Conservation (phyloP, 2,329 filamentous ascomycete genomes). For the Fusarium sp. region DNA sequence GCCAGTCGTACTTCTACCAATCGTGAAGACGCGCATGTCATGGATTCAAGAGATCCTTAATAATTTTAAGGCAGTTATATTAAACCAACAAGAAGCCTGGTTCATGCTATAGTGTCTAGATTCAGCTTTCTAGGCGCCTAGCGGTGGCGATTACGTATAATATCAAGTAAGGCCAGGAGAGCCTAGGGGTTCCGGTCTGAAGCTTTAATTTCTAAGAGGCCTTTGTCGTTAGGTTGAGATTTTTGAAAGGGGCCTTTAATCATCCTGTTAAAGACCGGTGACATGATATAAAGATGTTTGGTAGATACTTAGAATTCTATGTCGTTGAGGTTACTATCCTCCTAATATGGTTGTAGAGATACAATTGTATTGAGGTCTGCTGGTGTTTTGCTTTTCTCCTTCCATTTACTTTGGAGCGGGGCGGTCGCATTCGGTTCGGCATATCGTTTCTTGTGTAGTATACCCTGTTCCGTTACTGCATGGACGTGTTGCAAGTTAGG, state of each 20-base stretch:
- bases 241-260: background rate
- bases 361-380: background rate
- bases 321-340: background rate
- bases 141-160: background rate
- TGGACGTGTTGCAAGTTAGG: background rate
- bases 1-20: background rate
- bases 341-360: background rate
- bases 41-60: background rate
- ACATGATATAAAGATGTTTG: background rate
- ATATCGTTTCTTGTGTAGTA: background rate
- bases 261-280: background rate
- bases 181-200: background rate
- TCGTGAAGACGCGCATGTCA: background rate
- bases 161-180: background rate
- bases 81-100: background rate
- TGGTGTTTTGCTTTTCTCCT: background rate
- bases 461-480: background rate
- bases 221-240: background rate
- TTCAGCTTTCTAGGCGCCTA: fast-evolving
- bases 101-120: background rate
- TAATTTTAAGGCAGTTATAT: background rate
- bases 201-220: background rate
- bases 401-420: too few species aligned
- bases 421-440: too few species aligned
- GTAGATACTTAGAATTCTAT: background rate